Evolutionary conservation across 345 rosid species (phyloP).

Genomic region (Populus nigra): DNA sequence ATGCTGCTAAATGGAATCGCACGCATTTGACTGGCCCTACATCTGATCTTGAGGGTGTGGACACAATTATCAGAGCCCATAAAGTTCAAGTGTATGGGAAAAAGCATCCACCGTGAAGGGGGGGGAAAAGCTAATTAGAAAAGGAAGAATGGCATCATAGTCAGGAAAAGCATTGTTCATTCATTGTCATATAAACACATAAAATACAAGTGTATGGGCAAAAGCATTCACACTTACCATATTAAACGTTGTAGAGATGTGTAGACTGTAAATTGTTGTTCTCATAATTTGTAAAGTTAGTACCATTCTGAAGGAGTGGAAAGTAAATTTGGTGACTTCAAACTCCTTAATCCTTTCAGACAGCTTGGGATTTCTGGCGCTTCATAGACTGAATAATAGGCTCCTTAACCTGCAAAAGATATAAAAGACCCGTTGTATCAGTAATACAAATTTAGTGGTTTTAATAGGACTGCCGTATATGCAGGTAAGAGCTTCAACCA

Average conservation of each 20-base stretch:
- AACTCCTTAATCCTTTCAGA: slow-evolving; percentile 15
- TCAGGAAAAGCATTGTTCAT: neutral
- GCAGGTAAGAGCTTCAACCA: neutral
- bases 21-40: neutral
- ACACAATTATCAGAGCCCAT: neutral
- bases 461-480: neutral
- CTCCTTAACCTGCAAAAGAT: slow-evolving; percentile 69
- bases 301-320: neutral
- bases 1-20: neutral
- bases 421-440: neutral
- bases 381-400: slow-evolving; percentile 74
- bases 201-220: neutral
- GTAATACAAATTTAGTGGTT: neutral
- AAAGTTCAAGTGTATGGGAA: neutral
- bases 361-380: slow-evolving; percentile 73
- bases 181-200: neutral
- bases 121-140: neutral
- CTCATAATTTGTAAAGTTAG: neutral
- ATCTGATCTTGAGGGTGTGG: neutral
- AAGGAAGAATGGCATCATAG: neutral
- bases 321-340: neutral
- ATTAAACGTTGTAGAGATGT: neutral
- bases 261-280: neutral
- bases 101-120: neutral
- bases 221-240: neutral